Evolutionary conservation across 768 basidiomycete species (phyloP).

Genomic region (Zangia roseola): DNA sequence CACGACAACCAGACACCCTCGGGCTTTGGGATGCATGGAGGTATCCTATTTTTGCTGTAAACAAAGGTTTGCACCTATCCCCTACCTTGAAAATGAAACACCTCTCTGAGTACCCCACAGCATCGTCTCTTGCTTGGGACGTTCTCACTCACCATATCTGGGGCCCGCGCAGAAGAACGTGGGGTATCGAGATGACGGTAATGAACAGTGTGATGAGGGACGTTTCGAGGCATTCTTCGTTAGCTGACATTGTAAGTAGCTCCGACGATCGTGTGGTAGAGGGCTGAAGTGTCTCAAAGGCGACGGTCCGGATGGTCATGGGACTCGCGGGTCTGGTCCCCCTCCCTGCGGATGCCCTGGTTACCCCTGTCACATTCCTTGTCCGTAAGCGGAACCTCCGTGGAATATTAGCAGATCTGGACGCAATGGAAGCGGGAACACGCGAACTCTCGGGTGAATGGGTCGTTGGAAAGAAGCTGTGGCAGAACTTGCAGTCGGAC

Average conservation of each 20-base stretch:
- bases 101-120: constrained; percentile 13
- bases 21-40: constrained; percentile 73
- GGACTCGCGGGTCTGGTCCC: constrained; percentile 80
- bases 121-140: constrained; percentile 51
- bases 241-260: constrained; percentile 74
- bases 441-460: constrained; percentile 93
- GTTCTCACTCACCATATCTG: constrained; percentile 77
- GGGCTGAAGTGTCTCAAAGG: constrained; percentile 30
- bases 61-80: constrained; percentile 51
- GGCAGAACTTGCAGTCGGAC: constrained; percentile 83
- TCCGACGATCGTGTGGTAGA: not conserved
- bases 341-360: constrained; percentile 86
- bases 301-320: constrained; percentile 61
- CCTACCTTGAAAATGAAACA: not conserved
- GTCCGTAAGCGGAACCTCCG: constrained; percentile 71
- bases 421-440: constrained; percentile 69
- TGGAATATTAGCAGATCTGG: constrained; percentile 77
- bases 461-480: constrained; percentile 92
- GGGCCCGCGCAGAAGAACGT: constrained; percentile 86
- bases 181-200: constrained; percentile 95
- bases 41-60: constrained; percentile 60
- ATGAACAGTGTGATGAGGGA: constrained; percentile 84
- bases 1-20: constrained; percentile 51
- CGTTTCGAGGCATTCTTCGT: constrained; percentile 72
- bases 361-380: constrained; percentile 90